Evolutionary conservation across 805 yeast genomes (phyloP), one percentile per base, ranked within the genome.

Genomic region (Yarrowia osloensis): DNA sequence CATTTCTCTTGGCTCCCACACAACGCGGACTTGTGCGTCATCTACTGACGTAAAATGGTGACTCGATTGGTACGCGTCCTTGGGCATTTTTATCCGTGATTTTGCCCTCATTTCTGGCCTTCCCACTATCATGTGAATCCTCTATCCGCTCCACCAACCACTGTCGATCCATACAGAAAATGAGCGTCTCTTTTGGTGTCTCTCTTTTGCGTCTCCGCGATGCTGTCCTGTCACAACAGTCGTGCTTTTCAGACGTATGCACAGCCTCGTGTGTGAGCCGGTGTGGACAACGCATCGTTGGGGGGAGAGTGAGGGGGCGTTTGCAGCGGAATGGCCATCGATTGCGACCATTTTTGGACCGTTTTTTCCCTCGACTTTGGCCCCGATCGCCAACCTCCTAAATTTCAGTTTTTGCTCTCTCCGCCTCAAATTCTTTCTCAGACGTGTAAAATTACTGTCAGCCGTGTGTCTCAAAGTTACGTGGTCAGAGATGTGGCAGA

Each of bases 381-480:
- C 17, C 19, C n/a, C n/a, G 49, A 44, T 44, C 49, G 29, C 19
- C 49, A 24, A 22, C 49, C 49, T 44, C 54, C 54, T 26, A 21
- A 49, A 47, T 4, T 13, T 29, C 37, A n/a, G 37, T 49, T 50
- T 33, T 50, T 31, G 6, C 40, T 21, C 40, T 17, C 29, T 50
- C 40, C 9, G 57, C 40, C 57, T 19, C 28, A 50, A 50, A 21
- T 9, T 13, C 17, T 29, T 7, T 50, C 29, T 22, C 3, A 49
- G 55, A 50, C 57, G 57, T 33, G 57, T 19, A 19, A 13, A 11
- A 33, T 50, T 17, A 33, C 4, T 22, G 28, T 50, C 57, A 50
- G 57, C 57, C 57, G 57, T 50, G 39, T 50, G 40, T 33, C 39
- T 33, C 57, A 22, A 50, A 50, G 57, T 33, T 50, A 33, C 29